Evolutionary conservation across 352 stramenopile species (phyloP).

Genomic region (Pilasporangium apinafurcum): DNA sequence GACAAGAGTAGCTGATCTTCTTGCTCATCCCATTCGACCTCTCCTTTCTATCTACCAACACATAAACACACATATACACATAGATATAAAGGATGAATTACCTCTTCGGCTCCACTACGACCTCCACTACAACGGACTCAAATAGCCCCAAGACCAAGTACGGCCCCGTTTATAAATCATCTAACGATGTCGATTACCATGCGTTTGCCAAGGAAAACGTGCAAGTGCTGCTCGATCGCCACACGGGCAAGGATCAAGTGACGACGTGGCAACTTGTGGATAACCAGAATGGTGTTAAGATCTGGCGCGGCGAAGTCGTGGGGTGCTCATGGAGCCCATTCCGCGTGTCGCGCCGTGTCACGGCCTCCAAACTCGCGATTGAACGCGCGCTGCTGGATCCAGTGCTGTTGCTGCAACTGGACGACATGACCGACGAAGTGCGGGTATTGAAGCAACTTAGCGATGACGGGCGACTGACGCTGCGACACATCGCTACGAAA

Average conservation of each 20-base stretch:
- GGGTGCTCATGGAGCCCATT: conserved; percentile 67
- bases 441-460: conserved; percentile 45
- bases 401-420: conserved; percentile 57
- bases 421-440: conserved; percentile 75
- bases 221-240: conserved; percentile 47
- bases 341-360: conserved; percentile 45
- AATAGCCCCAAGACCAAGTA: too few relatives aligned
- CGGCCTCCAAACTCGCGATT: conserved; percentile 46
- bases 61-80: too few relatives aligned
- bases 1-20: background rate
- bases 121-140: background rate
- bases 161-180: conserved; percentile 28
- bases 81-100: too few relatives aligned
- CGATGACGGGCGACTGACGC: conserved; percentile 44
- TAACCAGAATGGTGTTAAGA: conserved; percentile 29
- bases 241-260: conserved; percentile 56
- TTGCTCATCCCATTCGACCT: background rate
- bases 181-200: conserved; percentile 55
- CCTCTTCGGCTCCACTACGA: conserved; percentile 8
- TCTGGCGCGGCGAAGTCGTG: conserved; percentile 66
- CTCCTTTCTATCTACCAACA: background rate
- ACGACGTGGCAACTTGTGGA: conserved; percentile 71
- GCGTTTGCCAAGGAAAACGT: conserved; percentile 62
- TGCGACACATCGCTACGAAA: conserved; percentile 76
- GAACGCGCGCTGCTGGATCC: conserved; percentile 54